Percentiles rank a stretch among this genome's conserved stretches.
These are phyloP conservation scores for Breviolum minutum DNA, from an alignment of 73 alveolate species.

Conservation along the genomic window DNA sequence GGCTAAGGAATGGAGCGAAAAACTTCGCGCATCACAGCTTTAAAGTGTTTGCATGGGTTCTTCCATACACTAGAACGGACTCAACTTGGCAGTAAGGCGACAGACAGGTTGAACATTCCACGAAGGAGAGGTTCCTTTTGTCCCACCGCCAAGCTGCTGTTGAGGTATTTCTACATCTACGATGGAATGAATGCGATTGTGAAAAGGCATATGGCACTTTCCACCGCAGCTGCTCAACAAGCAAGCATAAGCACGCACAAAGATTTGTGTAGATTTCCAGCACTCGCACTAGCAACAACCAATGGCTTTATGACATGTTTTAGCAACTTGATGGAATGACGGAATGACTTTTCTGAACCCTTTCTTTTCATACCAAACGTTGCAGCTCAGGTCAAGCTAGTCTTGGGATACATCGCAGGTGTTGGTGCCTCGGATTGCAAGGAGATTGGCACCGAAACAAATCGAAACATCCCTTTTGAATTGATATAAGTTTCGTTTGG, in stretches of 20 bases:
- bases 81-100: too few relatives aligned
- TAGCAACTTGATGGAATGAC: too few relatives aligned
- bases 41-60: neutral
- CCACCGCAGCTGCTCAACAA: neutral
- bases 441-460: neutral
- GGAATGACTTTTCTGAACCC: too few relatives aligned
- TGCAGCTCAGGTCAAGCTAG: slow-evolving; percentile 24
- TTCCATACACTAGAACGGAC: too few relatives aligned
- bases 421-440: slow-evolving; percentile 51
- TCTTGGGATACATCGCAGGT: slow-evolving; percentile 85
- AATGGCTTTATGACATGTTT: too few relatives aligned
- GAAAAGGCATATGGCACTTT: slow-evolving; percentile 59
- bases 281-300: neutral
- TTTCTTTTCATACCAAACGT: too few relatives aligned
- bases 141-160: neutral
- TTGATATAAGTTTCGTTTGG: too few relatives aligned
- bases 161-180: slow-evolving; percentile 82
- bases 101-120: neutral
- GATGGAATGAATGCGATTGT: slow-evolving; percentile 81
- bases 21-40: slow-evolving; percentile 37
- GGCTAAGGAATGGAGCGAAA: slow-evolving; percentile 77
- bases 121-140: neutral
- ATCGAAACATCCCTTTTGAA: too few relatives aligned
- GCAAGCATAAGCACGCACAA: neutral
- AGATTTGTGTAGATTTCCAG: neutral